Evolutionary conservation across 257 asterid species (phyloP), one percentile per base, ranked within the genome.

Genomic region (Penstemon eatonii): DNA sequence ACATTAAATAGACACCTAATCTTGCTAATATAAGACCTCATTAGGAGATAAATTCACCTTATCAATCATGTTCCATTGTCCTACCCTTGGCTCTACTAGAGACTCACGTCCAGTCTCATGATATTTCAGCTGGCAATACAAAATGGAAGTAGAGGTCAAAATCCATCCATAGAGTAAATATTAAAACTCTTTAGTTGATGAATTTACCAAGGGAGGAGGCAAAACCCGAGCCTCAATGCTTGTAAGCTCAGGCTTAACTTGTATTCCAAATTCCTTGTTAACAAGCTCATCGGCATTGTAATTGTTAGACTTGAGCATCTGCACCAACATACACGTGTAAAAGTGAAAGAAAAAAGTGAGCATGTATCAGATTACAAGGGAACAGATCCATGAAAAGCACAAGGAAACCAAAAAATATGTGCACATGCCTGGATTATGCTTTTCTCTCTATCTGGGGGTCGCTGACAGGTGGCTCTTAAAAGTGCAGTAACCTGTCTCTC

Each of bases 41-140:
- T 5, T 6, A 50, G 60, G 41, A 13, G 68, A 39, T 50, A 15
- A 0, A 36, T 43, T 52, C 53, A 92, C 98, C 94, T 80, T 85
- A 13, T 86, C 71, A 0, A 85, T 90, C 97, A 92, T 90, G 53
- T 88, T 90, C 98, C 98, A 92, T 4, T 82, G 89, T 0, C 98
- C 98, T 8, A 88, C 89, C 43, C 36, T 49, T 4, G 98, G 98
- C 13, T 71, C 59, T 13, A 88, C 79, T 2, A 8, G 50, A 4
- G 68, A 6, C 49, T 85, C 75, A 44, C 55, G 25, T 19, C 98
- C 96, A 43, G 89, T 9, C 4, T 44, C 86, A 37, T 86, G 87
- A 70, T 90, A 92, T 67, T 65, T 82, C 9, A 92, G 78, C 98
- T 92, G 85, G 65, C 55, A 72, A 45, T 8, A 5, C 45, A 65